These are phyloP conservation scores for Primulina tabacum DNA, from an alignment of 257 asterid genomes.

Conservation along the genomic window DNA sequence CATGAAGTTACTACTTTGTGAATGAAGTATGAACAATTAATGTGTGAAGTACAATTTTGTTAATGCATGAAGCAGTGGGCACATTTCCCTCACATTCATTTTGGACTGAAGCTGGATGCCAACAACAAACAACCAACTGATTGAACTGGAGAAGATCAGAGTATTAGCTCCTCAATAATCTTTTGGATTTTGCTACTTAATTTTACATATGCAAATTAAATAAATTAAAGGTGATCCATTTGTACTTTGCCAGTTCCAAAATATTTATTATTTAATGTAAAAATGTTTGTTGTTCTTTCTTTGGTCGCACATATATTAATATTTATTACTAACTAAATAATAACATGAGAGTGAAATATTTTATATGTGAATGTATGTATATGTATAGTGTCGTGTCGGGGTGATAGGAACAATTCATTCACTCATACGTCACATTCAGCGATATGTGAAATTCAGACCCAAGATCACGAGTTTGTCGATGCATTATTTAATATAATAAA, in stretches of 20 bases:
- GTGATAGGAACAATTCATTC: background rate
- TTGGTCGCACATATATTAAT: too few relatives aligned
- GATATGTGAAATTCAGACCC: background rate
- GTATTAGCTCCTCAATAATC: slow-evolving; percentile 33
- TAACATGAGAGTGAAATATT: too few relatives aligned
- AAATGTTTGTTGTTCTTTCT: too few relatives aligned
- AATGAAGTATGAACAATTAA: too few relatives aligned
- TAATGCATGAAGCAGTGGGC: slow-evolving; percentile 70
- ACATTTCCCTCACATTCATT: slow-evolving; percentile 91
- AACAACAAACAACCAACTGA: slow-evolving; percentile 55
- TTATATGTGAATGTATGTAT: too few relatives aligned
- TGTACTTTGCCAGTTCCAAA: background rate
- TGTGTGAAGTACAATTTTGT: background rate
- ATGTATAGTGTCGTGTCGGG: background rate
- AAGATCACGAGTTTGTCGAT: background rate
- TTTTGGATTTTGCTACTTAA: slow-evolving; percentile 39
- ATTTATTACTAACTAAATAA: too few relatives aligned
- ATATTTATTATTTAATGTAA: too few relatives aligned
- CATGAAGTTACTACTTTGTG: too few relatives aligned
- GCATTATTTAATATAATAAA: too few relatives aligned
- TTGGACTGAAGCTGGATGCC: slow-evolving; percentile 64
- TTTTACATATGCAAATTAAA: too few relatives aligned
- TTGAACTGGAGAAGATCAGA: slow-evolving; percentile 40
- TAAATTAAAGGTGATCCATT: too few relatives aligned
- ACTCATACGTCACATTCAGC: background rate